These are phyloP conservation scores for Lotmaria passim DNA, from an alignment of 208 protist genomes.

Conservation along the genomic window DNA sequence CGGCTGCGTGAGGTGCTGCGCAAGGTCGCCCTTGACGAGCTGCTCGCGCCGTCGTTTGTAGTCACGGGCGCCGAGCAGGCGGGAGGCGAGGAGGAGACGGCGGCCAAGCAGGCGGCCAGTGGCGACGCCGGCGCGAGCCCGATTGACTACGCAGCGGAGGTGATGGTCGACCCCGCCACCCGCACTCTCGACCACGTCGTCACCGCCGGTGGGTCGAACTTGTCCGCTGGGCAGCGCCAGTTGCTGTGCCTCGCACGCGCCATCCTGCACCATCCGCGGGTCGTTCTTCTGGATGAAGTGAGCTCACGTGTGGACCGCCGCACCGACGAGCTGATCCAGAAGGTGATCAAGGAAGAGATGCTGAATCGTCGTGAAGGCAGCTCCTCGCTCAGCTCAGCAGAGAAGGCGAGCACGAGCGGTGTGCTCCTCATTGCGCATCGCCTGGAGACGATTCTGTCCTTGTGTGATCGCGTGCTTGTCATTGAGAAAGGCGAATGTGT, in stretches of 20 bases:
- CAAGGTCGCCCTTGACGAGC: constrained; percentile 50
- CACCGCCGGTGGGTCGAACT: constrained; percentile 82
- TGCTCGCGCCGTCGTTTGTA: constrained; percentile 30
- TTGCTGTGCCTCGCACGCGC: constrained; percentile 96
- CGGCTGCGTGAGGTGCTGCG: constrained; percentile 48
- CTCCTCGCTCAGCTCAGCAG: constrained; percentile 1
- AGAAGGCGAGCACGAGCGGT: constrained; percentile 61
- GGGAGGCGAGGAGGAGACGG: constrained; percentile 5
- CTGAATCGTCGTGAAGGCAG: constrained; percentile 32
- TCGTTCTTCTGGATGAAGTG: constrained; percentile 97
- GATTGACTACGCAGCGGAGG: not conserved
- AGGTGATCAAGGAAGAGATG: constrained; percentile 84
- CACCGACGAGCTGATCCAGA: constrained; percentile 92
- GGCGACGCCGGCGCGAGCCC: not conserved
- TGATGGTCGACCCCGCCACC: constrained; percentile 15
- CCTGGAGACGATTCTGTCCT: constrained; percentile 94
- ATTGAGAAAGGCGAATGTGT: constrained; percentile 61
- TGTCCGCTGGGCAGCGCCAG: constrained; percentile 96
- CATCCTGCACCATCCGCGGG: constrained; percentile 84
- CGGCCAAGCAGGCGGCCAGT: not conserved
- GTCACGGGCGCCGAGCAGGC: not conserved
- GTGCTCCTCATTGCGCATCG: constrained; percentile 97
- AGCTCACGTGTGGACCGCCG: constrained; percentile 85
- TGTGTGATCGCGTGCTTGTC: constrained; percentile 92
- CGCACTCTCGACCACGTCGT: constrained; percentile 60